Evolutionary conservation across 345 rosid genomes (phyloP).

Genomic region (Populus simonii): DNA sequence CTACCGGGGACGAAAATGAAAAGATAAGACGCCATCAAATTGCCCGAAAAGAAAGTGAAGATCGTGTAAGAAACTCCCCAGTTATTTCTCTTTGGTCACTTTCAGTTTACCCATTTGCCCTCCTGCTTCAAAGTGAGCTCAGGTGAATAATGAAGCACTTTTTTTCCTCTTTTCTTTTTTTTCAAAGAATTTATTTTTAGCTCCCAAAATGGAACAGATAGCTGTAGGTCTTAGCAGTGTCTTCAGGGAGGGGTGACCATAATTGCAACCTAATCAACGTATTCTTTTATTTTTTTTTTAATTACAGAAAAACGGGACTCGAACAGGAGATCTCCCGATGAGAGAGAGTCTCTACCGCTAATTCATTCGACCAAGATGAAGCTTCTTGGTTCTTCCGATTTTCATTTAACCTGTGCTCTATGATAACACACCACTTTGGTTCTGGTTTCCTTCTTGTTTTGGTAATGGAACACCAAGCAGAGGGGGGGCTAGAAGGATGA

Average conservation of each 20-base stretch:
- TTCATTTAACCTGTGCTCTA: neutral
- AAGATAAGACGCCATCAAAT: slow-evolving; percentile 33
- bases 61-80: neutral
- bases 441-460: neutral
- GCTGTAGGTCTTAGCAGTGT: neutral
- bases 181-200: neutral
- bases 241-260: neutral
- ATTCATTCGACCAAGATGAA: neutral
- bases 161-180: neutral
- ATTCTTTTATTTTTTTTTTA: no score
- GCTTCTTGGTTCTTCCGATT: neutral
- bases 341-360: no score
- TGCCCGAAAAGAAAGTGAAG: slow-evolving; percentile 33
- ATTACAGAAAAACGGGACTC: no score
- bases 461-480: no score
- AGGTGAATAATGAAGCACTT: neutral
- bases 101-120: slow-evolving; percentile 21
- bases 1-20: slow-evolving; percentile 25
- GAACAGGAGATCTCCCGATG: no score
- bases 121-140: neutral
- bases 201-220: neutral
- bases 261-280: neutral
- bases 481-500: neutral
- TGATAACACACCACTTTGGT: neutral
- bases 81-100: slow-evolving; percentile 23